Evolutionary conservation across 257 asterid species (phyloP).

Genomic region (Handroanthus guayacan): DNA sequence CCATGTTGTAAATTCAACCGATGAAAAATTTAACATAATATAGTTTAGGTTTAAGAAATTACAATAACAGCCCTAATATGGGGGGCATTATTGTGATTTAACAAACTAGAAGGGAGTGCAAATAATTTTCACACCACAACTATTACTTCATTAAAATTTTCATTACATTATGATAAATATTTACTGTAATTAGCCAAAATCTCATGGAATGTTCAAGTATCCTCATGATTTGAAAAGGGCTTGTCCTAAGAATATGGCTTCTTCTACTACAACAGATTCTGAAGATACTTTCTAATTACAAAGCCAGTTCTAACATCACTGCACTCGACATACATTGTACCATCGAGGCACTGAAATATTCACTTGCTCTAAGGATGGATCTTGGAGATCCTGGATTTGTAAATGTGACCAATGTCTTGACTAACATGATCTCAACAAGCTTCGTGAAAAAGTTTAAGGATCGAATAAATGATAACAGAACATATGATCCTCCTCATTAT

Average conservation of each 20-base stretch:
- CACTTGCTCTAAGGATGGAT: slow-evolving; percentile 52
- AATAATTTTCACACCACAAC: too few species aligned
- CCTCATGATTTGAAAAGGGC: not conserved
- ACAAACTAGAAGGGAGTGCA: too few species aligned
- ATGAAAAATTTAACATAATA: too few species aligned
- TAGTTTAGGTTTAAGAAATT: too few species aligned
- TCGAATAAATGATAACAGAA: slow-evolving; percentile 52
- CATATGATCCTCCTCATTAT: slow-evolving; percentile 50
- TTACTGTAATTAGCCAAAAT: too few species aligned
- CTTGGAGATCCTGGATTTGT: slow-evolving; percentile 60
- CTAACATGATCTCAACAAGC: slow-evolving; percentile 48
- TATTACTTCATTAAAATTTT: too few species aligned
- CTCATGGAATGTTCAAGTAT: too few species aligned
- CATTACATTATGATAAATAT: too few species aligned
- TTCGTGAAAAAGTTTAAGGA: slow-evolving; percentile 45
- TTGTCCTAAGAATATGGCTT: not conserved
- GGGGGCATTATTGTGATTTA: too few species aligned
- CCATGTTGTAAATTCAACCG: too few species aligned
- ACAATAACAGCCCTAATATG: too few species aligned
- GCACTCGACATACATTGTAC: slow-evolving; percentile 45
- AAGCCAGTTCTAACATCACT: slow-evolving; percentile 25
- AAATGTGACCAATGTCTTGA: slow-evolving; percentile 19
- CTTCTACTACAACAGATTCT: slow-evolving; percentile 17
- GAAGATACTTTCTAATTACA: slow-evolving; percentile 30
- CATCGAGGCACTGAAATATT: slow-evolving; percentile 56